A percentile compares a stretch with the other conserved stretches of the same genome.
phyloP scores from a whole-genome alignment of 1,284 basidiomycete species.

The Irpex sp. region DNA sequence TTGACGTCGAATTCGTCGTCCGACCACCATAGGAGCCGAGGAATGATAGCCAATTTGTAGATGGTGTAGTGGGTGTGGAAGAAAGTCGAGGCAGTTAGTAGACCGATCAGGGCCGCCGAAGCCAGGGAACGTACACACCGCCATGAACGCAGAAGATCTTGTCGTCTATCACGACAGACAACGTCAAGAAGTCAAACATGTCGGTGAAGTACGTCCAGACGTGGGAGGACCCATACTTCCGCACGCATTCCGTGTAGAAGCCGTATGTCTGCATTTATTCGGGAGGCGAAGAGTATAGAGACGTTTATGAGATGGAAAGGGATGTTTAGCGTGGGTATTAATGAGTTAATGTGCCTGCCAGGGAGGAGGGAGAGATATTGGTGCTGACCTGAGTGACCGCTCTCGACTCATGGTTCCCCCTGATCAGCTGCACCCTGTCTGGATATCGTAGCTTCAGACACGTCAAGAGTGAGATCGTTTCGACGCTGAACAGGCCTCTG shows the following conservation, averaged over 20 bases:
- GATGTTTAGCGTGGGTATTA: neutral
- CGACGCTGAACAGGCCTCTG: conserved; percentile 95
- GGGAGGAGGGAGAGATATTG: neutral
- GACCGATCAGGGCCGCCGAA: neutral
- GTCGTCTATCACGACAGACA: conserved; percentile 98
- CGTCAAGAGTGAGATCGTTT: conserved; percentile 96
- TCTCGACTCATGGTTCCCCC: conserved; percentile 97
- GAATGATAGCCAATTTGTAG: neutral
- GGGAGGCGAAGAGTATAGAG: neutral
- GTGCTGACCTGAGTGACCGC: conserved; percentile 91
- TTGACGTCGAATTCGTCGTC: neutral
- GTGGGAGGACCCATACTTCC: conserved; percentile 94
- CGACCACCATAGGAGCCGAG: neutral
- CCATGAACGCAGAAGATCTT: conserved; percentile 99
- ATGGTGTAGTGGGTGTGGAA: neutral
- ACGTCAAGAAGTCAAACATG: conserved; percentile 99
- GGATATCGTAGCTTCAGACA: conserved; percentile 98
- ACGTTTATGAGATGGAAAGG: neutral
- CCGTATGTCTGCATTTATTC: conserved; percentile 73
- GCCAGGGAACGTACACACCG: conserved; percentile 45
- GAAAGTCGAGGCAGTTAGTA: neutral
- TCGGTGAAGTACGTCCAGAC: conserved; percentile 99
- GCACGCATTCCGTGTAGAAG: conserved; percentile 97
- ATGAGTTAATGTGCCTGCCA: neutral
- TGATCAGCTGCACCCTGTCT: conserved; percentile 93